A percentile compares a stretch with the other conserved stretches of the same genome.
These are phyloP conservation scores for Arabidopsis hybrid DNA, from an alignment of 441 rosid genomes.

Conservation along the genomic window DNA sequence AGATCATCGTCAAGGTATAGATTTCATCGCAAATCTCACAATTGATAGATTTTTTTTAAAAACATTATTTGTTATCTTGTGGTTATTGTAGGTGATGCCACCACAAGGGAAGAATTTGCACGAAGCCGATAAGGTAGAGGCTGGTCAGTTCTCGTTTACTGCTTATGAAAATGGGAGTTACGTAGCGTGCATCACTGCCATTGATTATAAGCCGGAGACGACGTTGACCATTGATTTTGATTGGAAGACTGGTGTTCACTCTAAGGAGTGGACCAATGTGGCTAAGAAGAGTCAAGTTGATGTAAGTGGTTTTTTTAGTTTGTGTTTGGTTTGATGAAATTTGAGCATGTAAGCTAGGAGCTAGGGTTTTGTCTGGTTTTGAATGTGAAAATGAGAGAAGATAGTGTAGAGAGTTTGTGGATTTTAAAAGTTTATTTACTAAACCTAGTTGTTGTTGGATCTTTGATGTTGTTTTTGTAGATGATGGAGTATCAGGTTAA, in stretches of 20 bases:
- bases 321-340: not conserved
- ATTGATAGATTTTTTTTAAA: not conserved
- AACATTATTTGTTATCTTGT: not conserved
- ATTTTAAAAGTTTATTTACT: not conserved
- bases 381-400: conserved; percentile 16
- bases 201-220: conserved; percentile 53
- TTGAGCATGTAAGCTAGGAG: not conserved
- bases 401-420: not conserved
- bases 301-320: conserved; percentile 46
- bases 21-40: not conserved
- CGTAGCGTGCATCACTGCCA: conserved; percentile 57
- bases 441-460: conserved; percentile 2
- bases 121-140: conserved; percentile 52
- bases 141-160: conserved; percentile 73
- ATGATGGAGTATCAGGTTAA: conserved; percentile 39
- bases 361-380: conserved; percentile 2
- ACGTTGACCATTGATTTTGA: conserved; percentile 63
- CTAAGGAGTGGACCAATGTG: conserved; percentile 67
- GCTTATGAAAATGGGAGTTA: conserved; percentile 60
- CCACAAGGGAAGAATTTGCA: conserved; percentile 53
- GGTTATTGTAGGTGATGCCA: conserved; percentile 52
- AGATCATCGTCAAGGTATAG: conserved; percentile 55
- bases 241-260: conserved; percentile 66
- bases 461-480: conserved; percentile 28
- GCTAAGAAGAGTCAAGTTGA: conserved; percentile 68